Base-by-base conservation (phyloP, 2,329 filamentous ascomycete genomes). In the Fusarium nematophilum region DNA sequence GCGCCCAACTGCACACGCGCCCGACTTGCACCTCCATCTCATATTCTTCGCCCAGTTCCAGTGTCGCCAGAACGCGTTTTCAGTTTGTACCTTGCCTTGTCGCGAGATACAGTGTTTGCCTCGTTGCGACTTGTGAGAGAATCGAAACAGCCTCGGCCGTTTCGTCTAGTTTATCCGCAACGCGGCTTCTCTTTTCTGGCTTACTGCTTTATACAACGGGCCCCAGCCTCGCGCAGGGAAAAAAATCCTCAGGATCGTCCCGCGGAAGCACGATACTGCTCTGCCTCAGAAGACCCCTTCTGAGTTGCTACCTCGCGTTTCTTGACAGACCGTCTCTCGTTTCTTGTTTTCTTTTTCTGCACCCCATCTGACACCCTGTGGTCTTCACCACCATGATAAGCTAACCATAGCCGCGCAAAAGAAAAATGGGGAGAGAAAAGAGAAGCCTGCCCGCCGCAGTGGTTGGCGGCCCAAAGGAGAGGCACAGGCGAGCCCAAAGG, bases 341-440 rank as follows among this genome's bases (percentile, higher is more conserved):
- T 49, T n/a, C 57, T 5, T 40, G 21, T 21, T 33, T 29, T 40
- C 4, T 21, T 33, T 29, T 36, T 26, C 33, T 53, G 18, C 44
- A 31, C 43, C 34, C 43, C 54, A 48, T 56, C 59, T 59, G 53
- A 53, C 31, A 11, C 38, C 30, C 38, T 38, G 34, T 58, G 56
- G 38, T 53, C 48, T 43, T 47, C 37, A 63, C 46, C 64, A 70
- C 47, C 63, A 70, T 70, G 68, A 59, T 69, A 69, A 70, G 67
- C 64, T 67, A 56, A 68, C 59, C 49, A 65, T 45, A 58, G 57
- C 47, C 52, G 53, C 55, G 34, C 58, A 62, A 68, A 36, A 61
- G 77, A 62, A 68, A 21, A 61, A 78, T 78, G 76, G 76, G 68
- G 55, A 74, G 70, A 67, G 69, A 70, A 65, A 77, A 74, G 62